Base-by-base conservation (phyloP, 768 basidiomycete species). In the Asterophora lycoperdoides region DNA sequence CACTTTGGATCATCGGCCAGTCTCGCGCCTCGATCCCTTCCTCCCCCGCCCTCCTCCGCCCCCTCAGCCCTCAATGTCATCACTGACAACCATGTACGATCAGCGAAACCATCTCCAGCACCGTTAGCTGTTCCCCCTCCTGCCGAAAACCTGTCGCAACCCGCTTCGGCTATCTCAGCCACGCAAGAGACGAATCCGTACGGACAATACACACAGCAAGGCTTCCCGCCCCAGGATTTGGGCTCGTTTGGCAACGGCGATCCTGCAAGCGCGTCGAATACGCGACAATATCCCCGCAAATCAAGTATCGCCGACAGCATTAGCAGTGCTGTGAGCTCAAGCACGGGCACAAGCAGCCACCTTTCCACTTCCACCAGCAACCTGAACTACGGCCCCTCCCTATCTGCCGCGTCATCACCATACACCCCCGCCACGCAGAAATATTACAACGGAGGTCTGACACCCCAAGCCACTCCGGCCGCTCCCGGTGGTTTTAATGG, bases 41-140 rank as follows among this genome's bases (percentile, higher is more conserved):
- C 50, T 44, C 67, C 57, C 55, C 63, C 57, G 19, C 57, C 54
- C 57, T 51, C 56, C 10, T 58, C 55, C 30, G 56, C 55, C 36
- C 58, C 60, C 29, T 61, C 60, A 18, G 17, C 45, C 39, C 29
- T 53, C 13, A 43, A 45, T 30, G 13, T 44, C 5, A 37, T 47
- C 29, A 32, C 32, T 36, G 14, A 53, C 38, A 60, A 59, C 15
- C 62, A 54, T 18, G 52, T 57, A 19, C 62, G 64, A 18, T 56
- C 58, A 28, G 55, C 57, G 30, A 72, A 68, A 46, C 68, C 66
- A 15, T 60, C 66, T 8, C 67, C 71, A n/a, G 53, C 70, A 0
- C 68, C 73, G 5, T 69, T 74, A 8, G 60, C 68, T 30, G 67
- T 74, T 15, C 68, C 74, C 7, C 64, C 66, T 26, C 70, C 70